Conservation (phyloP, 2,329 filamentous ascomycete genomes). For the Diatrype stigma region DNA sequence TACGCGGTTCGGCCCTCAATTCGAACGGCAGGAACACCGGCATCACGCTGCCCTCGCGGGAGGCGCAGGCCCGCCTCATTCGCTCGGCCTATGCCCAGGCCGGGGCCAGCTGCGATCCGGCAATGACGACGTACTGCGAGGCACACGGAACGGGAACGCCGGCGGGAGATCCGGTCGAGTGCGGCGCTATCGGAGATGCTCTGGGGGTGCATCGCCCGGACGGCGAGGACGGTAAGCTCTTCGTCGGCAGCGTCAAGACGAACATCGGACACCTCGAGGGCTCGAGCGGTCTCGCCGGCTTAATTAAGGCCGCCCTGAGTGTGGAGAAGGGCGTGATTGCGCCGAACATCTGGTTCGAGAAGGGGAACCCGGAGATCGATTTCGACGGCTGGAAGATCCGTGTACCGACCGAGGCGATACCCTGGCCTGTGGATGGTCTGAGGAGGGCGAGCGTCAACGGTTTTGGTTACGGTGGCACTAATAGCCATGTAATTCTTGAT, state of each 20-base stretch:
- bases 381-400: not conserved
- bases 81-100: not conserved
- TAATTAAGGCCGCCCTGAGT: conserved; percentile 12
- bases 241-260: conserved; percentile 13
- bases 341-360: conserved; percentile 1
- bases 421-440: conserved; percentile 5
- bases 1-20: not conserved
- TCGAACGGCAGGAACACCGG: not conserved
- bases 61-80: not conserved
- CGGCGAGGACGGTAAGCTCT: not conserved
- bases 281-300: conserved; percentile 7
- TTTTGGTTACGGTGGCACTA: conserved; percentile 32
- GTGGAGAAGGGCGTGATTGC: conserved; percentile 13
- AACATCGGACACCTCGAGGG: conserved; percentile 17
- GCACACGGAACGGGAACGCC: conserved; percentile 1
- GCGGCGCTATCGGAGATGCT: not conserved
- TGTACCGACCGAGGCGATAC: conserved; percentile 2
- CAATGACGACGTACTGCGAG: conserved; percentile 7
- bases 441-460: conserved; percentile 25
- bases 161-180: conserved; percentile 2
- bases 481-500: conserved; percentile 28
- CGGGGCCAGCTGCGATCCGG: not conserved
- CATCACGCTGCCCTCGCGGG: not conserved
- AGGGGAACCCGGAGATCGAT: conserved; percentile 1
- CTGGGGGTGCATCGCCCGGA: not conserved